Evolutionary conservation across 2,329 filamentous ascomycete genomes (phyloP), one percentile per base, ranked within the genome.

Genomic region (Penicillium psychrosexuale): DNA sequence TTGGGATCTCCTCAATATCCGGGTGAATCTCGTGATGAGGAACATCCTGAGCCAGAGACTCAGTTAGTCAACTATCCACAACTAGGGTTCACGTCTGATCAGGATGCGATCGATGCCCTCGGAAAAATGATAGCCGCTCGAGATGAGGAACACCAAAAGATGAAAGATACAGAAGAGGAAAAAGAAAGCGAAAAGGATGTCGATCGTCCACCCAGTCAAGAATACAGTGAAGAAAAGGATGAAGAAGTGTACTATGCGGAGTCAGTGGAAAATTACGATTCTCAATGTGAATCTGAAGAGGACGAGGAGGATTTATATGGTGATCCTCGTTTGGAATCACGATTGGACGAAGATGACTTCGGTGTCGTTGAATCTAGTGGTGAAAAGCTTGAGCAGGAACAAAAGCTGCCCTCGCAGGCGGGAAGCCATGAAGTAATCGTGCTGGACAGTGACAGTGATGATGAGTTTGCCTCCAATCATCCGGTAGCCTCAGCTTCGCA

Each of bases 401-500:
- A 45, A 11, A 24, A 19, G 22, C 19, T 38, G 30, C 34, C 42
- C 17, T 46, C 53, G 30, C 52, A 48, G 39, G 47, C 37, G 13
- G 53, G 51, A 15, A 66, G 66, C 15, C 52, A 44, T 1, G 75
- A 77, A 57, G 56, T 77, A 36, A 76, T 77, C 47, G 70, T 76
- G 27, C 42, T 77, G 13, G 74, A 76, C 53, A 76, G 73, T 54
- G 74, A 76, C 52, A 76, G 72, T 51, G 72, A 75, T 30, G 70
- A 74, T 47, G 74, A 75, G 47, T 59, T 61, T 40, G 46, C 42
- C 19, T 56, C 61, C 5, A 47, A 57, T 22, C 42, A 56, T 8
- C 48, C 45, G 3, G 19, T 8, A 12, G n/a, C 40, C 28, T 19
- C 27, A 30, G 6, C 54, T 43, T 17, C 37, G 22, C 24, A 28